A percentile compares a stretch with the other conserved stretches of the same genome.
phyloP scores from a whole-genome alignment of 371 early-diverging fungal species.

The Umbelopsis sp. region DNA sequence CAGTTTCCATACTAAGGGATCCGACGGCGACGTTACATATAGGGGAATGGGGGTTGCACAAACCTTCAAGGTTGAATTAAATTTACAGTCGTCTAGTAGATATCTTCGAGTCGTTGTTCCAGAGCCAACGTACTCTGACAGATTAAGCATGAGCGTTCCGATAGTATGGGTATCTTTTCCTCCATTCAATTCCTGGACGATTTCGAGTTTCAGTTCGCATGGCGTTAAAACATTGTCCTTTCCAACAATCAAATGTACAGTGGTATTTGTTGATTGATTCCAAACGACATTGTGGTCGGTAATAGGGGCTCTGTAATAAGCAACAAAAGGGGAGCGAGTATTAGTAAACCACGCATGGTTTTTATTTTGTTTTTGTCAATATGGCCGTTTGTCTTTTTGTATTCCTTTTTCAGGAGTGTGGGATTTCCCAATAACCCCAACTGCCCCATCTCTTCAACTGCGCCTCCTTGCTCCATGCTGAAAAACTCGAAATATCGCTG shows the following conservation, averaged over 20 bases:
- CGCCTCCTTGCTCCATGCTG: slow-evolving; percentile 11
- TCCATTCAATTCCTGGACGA: slow-evolving; percentile 64
- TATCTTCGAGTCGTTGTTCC: slow-evolving; percentile 43
- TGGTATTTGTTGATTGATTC: slow-evolving; percentile 49
- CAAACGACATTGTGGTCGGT: slow-evolving; percentile 59
- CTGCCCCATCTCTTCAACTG: slow-evolving; percentile 1
- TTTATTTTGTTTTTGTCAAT: not conserved
- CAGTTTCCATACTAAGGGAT: slow-evolving; percentile 9
- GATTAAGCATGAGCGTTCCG: slow-evolving; percentile 49
- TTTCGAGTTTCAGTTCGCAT: slow-evolving; percentile 57
- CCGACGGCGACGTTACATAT: not conserved
- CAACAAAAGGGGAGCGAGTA: not conserved
- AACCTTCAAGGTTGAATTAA: slow-evolving; percentile 54
- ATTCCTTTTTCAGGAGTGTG: slow-evolving; percentile 2
- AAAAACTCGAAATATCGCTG: not conserved
- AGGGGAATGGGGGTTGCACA: not conserved
- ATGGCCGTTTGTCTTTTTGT: not conserved
- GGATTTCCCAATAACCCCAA: not conserved
- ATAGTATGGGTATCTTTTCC: slow-evolving; percentile 59
- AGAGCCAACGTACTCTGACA: slow-evolving; percentile 50
- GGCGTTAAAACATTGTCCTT: slow-evolving; percentile 61
- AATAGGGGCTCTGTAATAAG: slow-evolving; percentile 47
- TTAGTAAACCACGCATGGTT: not conserved
- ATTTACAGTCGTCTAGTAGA: slow-evolving; percentile 49
- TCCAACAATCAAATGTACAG: slow-evolving; percentile 53